Evolutionary conservation across 208 protist genomes (phyloP).

Genomic region (Leishmania aethiopica): DNA sequence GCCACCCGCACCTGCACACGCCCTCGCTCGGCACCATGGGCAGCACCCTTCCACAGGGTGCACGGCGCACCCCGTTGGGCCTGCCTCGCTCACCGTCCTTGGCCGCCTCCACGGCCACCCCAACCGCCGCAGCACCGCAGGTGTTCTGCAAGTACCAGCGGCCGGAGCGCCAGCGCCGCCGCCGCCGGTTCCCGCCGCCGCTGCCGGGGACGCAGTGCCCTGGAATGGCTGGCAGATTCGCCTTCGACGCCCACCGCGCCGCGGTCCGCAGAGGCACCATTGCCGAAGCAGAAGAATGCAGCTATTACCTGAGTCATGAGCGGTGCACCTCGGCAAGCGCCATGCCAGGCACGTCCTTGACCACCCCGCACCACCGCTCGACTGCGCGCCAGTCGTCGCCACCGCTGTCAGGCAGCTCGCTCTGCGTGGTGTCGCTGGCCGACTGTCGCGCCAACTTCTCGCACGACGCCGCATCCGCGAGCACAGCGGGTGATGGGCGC

Average conservation of each 20-base stretch:
- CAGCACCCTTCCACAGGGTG: not conserved
- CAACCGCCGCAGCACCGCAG: conserved; percentile 1
- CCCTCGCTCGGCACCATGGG: not conserved
- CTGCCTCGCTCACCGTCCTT: conserved; percentile 1
- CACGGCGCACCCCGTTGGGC: conserved; percentile 1
- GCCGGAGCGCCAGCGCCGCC: conserved; percentile 20
- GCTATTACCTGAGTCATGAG: conserved; percentile 28
- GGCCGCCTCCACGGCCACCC: not conserved
- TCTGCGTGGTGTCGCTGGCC: conserved; percentile 25
- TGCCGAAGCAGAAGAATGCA: conserved; percentile 27
- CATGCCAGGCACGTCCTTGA: not conserved
- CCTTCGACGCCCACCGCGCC: conserved; percentile 30
- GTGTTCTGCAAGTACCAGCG: conserved; percentile 33
- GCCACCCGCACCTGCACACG: not conserved
- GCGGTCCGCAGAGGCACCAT: conserved; percentile 18
- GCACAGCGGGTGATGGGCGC: not conserved
- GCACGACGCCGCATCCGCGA: not conserved
- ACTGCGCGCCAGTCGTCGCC: not conserved
- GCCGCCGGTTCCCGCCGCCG: conserved; percentile 2
- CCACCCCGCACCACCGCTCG: not conserved
- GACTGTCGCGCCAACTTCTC: conserved; percentile 6
- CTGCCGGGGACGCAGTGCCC: conserved; percentile 24
- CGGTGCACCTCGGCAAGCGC: not conserved
- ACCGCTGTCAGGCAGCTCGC: not conserved
- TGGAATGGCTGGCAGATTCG: conserved; percentile 17